Percentiles rank a stretch among this genome's conserved stretches.
Evolutionary conservation across 202 grass and related monocot genomes (phyloP).

Genomic region (Zizania palustris): DNA sequence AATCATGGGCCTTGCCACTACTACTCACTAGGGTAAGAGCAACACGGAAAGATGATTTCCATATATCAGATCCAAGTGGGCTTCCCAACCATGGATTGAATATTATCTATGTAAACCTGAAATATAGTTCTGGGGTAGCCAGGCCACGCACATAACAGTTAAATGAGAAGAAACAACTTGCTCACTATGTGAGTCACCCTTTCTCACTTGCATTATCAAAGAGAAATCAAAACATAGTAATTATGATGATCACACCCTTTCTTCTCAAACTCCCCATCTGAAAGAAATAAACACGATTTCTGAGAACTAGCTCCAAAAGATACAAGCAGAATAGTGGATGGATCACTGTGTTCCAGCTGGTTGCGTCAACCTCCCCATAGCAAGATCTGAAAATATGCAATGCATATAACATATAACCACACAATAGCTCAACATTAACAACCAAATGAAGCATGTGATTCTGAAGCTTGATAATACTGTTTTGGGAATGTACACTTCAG

Average conservation of each 20-base stretch:
- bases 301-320: neutral
- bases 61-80: neutral
- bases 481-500: too few species aligned
- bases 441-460: too few species aligned
- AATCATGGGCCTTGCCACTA: neutral
- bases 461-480: too few species aligned
- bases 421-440: too few species aligned
- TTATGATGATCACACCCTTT: neutral
- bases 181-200: neutral
- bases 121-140: neutral
- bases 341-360: too few species aligned
- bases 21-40: neutral
- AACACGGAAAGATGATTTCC: neutral
- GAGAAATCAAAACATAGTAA: neutral
- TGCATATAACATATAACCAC: too few species aligned
- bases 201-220: neutral
- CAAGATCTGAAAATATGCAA: too few species aligned
- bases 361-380: too few species aligned
- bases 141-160: neutral
- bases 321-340: neutral
- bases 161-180: neutral
- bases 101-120: neutral
- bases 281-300: neutral
- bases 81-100: neutral
- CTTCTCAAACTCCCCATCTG: neutral